A percentile compares a stretch with the other conserved stretches of the same genome.
phyloP scores from a whole-genome alignment of 2,329 filamentous ascomycete species.

The Kalaharituber pfeilii region DNA sequence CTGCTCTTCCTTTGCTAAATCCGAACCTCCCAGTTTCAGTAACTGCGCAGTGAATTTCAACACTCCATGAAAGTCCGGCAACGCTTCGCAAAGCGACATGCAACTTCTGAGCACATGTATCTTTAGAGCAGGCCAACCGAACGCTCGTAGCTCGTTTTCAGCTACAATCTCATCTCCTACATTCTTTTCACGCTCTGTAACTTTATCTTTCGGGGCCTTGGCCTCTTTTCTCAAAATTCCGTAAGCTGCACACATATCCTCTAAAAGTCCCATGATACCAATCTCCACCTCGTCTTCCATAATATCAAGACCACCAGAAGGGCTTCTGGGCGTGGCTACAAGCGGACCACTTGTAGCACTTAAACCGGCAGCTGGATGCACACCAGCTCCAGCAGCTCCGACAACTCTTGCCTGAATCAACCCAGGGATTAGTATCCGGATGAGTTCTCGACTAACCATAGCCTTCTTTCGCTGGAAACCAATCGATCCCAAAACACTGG shows the following conservation, averaged over 20 bases:
- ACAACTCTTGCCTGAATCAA: slow-evolving; percentile 80
- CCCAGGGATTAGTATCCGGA: slow-evolving; percentile 65
- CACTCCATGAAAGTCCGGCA: slow-evolving; percentile 84
- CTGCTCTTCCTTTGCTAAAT: slow-evolving; percentile 67
- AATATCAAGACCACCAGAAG: slow-evolving; percentile 35
- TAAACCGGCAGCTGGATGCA: slow-evolving; percentile 80
- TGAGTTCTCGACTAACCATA: slow-evolving; percentile 69
- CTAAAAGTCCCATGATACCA: slow-evolving; percentile 47
- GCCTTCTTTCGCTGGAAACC: slow-evolving; percentile 79
- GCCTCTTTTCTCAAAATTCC: slow-evolving; percentile 35
- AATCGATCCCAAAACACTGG: slow-evolving; percentile 63
- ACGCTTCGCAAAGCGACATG: slow-evolving; percentile 80
- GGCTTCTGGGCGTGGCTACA: slow-evolving; percentile 34
- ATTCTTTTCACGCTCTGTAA: slow-evolving; percentile 6
- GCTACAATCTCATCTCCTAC: slow-evolving; percentile 18
- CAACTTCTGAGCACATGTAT: slow-evolving; percentile 76
- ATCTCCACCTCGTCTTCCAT: slow-evolving; percentile 47
- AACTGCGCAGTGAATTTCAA: slow-evolving; percentile 71
- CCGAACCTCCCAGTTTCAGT: slow-evolving; percentile 62
- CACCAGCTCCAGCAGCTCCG: slow-evolving; percentile 86
- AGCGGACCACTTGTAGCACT: slow-evolving; percentile 43
- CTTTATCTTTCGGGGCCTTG: not conserved
- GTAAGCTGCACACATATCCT: slow-evolving; percentile 44
- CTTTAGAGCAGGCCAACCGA: slow-evolving; percentile 66
- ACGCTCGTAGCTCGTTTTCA: slow-evolving; percentile 28